phyloP scores from a whole-genome alignment of 2,329 filamentous ascomycete genomes.

The Penicillium janthinellum region DNA sequence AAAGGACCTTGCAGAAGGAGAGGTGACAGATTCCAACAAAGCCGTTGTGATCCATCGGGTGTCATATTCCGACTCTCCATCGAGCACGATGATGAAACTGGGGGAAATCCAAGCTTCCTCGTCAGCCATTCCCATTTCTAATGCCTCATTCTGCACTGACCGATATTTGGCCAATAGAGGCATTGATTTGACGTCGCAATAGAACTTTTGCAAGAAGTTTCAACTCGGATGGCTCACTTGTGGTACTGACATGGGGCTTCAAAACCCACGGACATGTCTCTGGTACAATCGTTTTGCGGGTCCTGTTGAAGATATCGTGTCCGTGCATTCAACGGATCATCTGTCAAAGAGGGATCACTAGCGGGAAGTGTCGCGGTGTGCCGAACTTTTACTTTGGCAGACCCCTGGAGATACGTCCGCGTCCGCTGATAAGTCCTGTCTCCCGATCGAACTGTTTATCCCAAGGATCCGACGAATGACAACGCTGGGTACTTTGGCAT shows the following conservation, averaged over 20 bases:
- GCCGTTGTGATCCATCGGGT: constrained; percentile 6
- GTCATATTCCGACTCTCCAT: not conserved
- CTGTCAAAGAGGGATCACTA: constrained; percentile 8
- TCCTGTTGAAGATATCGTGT: not conserved
- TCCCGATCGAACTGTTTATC: not conserved
- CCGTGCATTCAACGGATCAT: constrained; percentile 10
- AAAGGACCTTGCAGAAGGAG: not conserved
- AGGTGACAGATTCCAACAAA: not conserved
- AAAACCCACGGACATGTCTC: not conserved
- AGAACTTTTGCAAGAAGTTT: not conserved
- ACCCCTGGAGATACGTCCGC: not conserved
- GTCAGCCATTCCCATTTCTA: not conserved
- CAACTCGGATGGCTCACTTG: not conserved
- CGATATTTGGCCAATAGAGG: not conserved
- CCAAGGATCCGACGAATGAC: not conserved
- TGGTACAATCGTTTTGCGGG: not conserved
- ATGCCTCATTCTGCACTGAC: not conserved
- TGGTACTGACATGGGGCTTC: not conserved
- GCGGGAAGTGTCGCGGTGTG: not conserved
- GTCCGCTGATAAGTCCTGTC: not conserved
- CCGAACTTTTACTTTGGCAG: not conserved
- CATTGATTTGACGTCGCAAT: not conserved
- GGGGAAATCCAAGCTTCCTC: not conserved
- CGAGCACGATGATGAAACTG: not conserved
- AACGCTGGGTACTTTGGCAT: not conserved